Base-by-base conservation (phyloP, 2,329 filamentous ascomycete genomes). In the Phyllosticta capitalensis region DNA sequence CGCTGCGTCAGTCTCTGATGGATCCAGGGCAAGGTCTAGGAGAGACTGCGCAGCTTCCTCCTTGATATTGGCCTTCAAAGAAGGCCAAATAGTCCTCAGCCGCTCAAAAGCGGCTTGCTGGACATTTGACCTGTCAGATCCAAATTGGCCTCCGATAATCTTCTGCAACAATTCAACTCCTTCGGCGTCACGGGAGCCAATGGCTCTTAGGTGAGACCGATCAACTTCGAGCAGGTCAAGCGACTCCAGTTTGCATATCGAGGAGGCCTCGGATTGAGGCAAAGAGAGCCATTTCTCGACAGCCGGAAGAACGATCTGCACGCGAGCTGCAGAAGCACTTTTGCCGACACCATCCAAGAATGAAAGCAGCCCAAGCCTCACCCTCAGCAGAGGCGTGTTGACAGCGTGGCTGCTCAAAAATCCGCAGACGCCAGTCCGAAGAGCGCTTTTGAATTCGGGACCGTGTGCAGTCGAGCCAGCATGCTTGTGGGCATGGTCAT, bases 371-470 rank as follows among this genome's bases (percentile, higher is more conserved):
- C 83, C 80, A 21, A 86, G 72, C 69, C 95, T 94, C 55, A 90
- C 83, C 5, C 78, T 71, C 52, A 88, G 76, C 0, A 90, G 70
- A 0, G 92, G 89, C 1, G 89, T 88, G 14, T 79, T 74, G 9
- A 87, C 78, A 24, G 83, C 79, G 71, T 96, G 92, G 26, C 85
- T 86, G 55, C 86, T 83, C 9, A 97, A 75, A 69, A 88, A 94
- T 1, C 81, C 79, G 52, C 92, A 78, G 10, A 95, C 75, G 5
- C 85, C 81, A 2, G 83, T 75, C 62, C 90, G 81, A 5, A 83
- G 74, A 9, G 84, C 76, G 62, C 89, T 79, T 66, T 85, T 87
- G 55, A 87, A 63, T 56, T 85, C 82, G 71, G 67, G 9, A 61
- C 60, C 61, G 64, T 63, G 57, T 64, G 68, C 1, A 14, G 52